These are phyloP conservation scores for Lachnellula arida DNA, from an alignment of 2,329 filamentous ascomycete genomes.

Conservation along the genomic window DNA sequence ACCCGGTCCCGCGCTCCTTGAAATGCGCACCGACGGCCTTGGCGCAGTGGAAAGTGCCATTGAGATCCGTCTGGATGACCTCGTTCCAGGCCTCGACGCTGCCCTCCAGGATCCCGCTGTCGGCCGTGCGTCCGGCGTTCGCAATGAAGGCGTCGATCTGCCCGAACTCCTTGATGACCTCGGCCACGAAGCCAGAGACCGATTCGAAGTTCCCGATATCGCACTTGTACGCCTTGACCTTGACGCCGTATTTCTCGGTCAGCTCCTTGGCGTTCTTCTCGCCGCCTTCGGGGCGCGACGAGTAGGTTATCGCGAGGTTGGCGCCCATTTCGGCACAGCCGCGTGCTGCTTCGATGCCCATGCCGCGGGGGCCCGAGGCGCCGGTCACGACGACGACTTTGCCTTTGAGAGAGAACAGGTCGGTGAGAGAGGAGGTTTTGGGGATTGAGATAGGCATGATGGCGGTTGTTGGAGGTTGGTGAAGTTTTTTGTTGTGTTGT, in stretches of 20 bases:
- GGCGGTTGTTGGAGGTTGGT: too few species aligned
- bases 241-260: constrained; percentile 54
- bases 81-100: neutral
- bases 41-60: neutral
- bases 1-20: constrained; percentile 33
- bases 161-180: constrained; percentile 58
- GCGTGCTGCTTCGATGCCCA: constrained; percentile 61
- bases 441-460: too few species aligned
- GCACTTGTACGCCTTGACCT: constrained; percentile 60
- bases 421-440: too few species aligned
- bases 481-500: too few species aligned
- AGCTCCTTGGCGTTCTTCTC: constrained; percentile 63
- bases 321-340: constrained; percentile 56
- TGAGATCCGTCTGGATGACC: neutral
- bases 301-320: constrained; percentile 62
- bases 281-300: constrained; percentile 36
- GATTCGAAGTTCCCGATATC: constrained; percentile 53
- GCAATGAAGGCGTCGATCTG: neutral
- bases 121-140: neutral
- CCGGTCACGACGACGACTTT: constrained; percentile 61
- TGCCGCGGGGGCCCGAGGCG: constrained; percentile 59
- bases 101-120: neutral
- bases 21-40: neutral
- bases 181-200: constrained; percentile 48
- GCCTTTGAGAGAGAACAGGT: constrained; percentile 53